These are phyloP conservation scores for Penicillium frequentans DNA, from an alignment of 2,329 filamentous ascomycete genomes.

Conservation along the genomic window DNA sequence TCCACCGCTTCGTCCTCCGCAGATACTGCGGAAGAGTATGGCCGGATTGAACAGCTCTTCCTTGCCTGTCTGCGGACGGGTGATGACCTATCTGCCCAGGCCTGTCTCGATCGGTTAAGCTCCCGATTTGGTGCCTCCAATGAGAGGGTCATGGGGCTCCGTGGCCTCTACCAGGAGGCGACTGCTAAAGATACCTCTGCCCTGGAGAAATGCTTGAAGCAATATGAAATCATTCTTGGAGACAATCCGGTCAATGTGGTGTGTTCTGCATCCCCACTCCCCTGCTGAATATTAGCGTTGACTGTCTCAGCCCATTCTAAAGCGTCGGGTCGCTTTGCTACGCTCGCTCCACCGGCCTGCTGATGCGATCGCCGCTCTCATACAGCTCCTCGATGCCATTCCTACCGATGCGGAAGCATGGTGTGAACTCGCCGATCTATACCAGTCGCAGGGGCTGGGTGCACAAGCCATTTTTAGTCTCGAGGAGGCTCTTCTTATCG, in stretches of 20 bases:
- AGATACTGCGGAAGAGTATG: slow-evolving; percentile 81
- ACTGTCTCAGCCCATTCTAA: slow-evolving; percentile 68
- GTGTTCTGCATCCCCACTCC: slow-evolving; percentile 35
- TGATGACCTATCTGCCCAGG: slow-evolving; percentile 73
- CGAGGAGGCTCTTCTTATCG: slow-evolving; percentile 84
- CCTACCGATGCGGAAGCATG: slow-evolving; percentile 92
- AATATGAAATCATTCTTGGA: slow-evolving; percentile 74
- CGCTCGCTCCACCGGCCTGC: slow-evolving; percentile 67
- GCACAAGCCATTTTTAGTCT: slow-evolving; percentile 82
- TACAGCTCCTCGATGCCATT: slow-evolving; percentile 73
- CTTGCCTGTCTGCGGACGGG: slow-evolving; percentile 80
- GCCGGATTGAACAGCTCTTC: slow-evolving; percentile 81
- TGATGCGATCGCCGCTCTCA: slow-evolving; percentile 74
- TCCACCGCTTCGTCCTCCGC: slow-evolving; percentile 49
- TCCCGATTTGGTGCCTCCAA: slow-evolving; percentile 80
- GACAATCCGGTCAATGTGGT: slow-evolving; percentile 79
- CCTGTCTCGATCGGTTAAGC: slow-evolving; percentile 73
- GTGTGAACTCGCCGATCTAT: slow-evolving; percentile 87
- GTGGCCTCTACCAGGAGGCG: slow-evolving; percentile 82
- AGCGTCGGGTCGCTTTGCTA: slow-evolving; percentile 78
- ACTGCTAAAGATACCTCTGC: slow-evolving; percentile 65
- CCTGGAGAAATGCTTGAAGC: slow-evolving; percentile 68
- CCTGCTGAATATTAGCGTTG: slow-evolving; percentile 29
- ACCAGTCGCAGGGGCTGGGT: slow-evolving; percentile 75
- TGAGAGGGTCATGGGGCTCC: slow-evolving; percentile 80